Evolutionary conservation across 768 basidiomycete genomes (phyloP), one percentile per base, ranked within the genome.

Genomic region (Lentinula aciculospora): DNA sequence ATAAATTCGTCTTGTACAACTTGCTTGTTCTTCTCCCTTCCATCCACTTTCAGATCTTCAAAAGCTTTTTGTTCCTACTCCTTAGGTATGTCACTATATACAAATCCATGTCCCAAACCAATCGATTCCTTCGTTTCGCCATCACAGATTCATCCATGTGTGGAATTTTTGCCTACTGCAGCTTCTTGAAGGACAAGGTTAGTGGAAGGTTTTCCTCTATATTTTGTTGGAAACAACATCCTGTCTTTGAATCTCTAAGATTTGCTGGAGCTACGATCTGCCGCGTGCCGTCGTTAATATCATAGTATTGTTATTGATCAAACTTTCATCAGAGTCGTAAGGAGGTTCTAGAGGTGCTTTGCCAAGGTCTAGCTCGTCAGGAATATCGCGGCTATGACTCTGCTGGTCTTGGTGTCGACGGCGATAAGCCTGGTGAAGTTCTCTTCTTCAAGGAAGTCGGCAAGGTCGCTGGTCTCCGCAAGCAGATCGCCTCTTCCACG

Each of bases 381-480:
- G 97, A 99, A 71, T 99, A 99, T 74, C 89, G 97, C 69, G 97
- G 97, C 39, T 99, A 99, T 69, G 97, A 99, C 71, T 94, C 91
- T 63, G 97, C 96, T 21, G 92, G 92, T 65, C 74, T 94, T 44
- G 86, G 86, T 58, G 82, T 98, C 63, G 97, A 99, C 67, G 96
- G 94, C 40, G 95, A 98, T 77, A 85, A 86, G 64, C 75, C 84
- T 1, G 85, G 85, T 45, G 75, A 86, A 48, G 79, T 92, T 47
- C 59, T 89, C 49, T 93, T 85, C 76, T 98, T 95, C 85, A 98
- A 97, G 78, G 89, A 96, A 72, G 97, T 98, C 53, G 97, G 97
- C 71, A 99, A 99, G 72, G 97, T 99, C 55, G 88, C 88, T 45
- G 86, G 88, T 27, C 82, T 99, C 53, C 89, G 93, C 71, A 90